Conservation (phyloP, 306 rosid genomes). For the Fagus crenata region DNA sequence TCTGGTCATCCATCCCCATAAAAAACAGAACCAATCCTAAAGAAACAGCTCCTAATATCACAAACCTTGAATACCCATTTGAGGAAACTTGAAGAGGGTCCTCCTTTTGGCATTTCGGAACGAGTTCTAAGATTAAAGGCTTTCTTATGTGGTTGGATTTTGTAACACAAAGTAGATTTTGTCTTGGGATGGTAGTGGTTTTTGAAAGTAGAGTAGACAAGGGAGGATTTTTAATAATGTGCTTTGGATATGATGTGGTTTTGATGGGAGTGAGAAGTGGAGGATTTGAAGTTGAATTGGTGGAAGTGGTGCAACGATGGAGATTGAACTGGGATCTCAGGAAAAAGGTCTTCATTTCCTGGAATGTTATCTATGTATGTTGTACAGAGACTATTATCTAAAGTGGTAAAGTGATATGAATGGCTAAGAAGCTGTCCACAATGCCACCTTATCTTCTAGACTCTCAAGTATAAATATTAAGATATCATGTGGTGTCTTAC, state of each 20-base stretch:
- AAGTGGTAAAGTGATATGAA: not conserved
- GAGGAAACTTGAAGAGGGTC: slow-evolving; percentile 1
- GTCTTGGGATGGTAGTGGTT: not conserved
- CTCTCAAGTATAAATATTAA: too few species aligned
- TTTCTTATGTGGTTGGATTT: not conserved
- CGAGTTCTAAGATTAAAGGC: slow-evolving; percentile 13
- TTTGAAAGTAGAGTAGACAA: slow-evolving; percentile 22
- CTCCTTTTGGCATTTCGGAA: slow-evolving; percentile 17
- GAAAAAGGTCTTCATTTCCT: slow-evolving; percentile 38
- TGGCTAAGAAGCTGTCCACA: not conserved
- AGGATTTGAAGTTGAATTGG: slow-evolving; percentile 27
- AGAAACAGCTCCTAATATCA: slow-evolving; percentile 65
- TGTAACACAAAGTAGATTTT: not conserved
- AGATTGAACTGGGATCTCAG: slow-evolving; percentile 44
- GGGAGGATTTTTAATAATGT: slow-evolving; percentile 18
- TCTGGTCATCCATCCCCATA: slow-evolving; percentile 51
- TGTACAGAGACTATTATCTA: not conserved
- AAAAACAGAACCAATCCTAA: slow-evolving; percentile 57
- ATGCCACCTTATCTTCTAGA: slow-evolving; percentile 1
- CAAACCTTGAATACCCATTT: slow-evolving; percentile 35
- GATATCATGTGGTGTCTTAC: too few species aligned
- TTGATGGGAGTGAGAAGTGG: slow-evolving; percentile 33
- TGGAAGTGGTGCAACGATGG: slow-evolving; percentile 25
- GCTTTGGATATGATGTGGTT: slow-evolving; percentile 13
- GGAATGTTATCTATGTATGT: not conserved